Evolutionary conservation across 2,329 filamentous ascomycete species (phyloP), one percentile per base, ranked within the genome.

Genomic region (Alternaria sp.): DNA sequence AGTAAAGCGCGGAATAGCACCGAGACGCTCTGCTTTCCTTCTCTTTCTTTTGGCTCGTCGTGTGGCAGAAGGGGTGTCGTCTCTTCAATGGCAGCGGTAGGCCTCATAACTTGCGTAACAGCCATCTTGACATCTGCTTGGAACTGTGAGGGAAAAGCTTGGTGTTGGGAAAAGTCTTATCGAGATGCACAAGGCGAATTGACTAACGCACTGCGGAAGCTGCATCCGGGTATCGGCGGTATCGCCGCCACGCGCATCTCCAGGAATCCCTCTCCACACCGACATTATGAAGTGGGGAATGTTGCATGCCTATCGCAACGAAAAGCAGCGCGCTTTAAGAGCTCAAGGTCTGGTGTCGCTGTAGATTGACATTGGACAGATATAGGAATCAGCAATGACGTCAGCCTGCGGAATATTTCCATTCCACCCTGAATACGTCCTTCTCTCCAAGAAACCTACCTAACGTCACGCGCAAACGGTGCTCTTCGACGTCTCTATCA

Each of bases 1-100:
- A 90, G 70, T 36, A 90, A 76, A 44, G 87, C 82, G 12, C 83
- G 81, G 60, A 85, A 62, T 18, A 69, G 69, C 8, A 80, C 60
- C n/a, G 67, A 54, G 4, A 28, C 43, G 30, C 61, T 57, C 38
- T 36, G 32, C 49, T 55, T 62, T 18, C 18, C 60, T 40, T 57
- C 52, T 63, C 51, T 64, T 59, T 65, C 59, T 46, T 64, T 58
- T 11, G 55, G 34, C 20, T 64, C 64, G 5, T 62, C 51, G 55
- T 52, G 66, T 10, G 48, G 38, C 8, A 72, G 32, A 25, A 72
- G 61, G 8, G 65, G 68, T 20, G 65, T 72, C 8, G 60, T 66
- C 25, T 72, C 69, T 7, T 54, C 59, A 14, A 40, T 48, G 16
- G 32, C 36, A 32, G 52, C 22, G 12, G 40, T 16, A 11, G 18